These are phyloP conservation scores for Extremus antarcticus DNA, from an alignment of 495 filamentous ascomycete genomes.

Conservation along the genomic window DNA sequence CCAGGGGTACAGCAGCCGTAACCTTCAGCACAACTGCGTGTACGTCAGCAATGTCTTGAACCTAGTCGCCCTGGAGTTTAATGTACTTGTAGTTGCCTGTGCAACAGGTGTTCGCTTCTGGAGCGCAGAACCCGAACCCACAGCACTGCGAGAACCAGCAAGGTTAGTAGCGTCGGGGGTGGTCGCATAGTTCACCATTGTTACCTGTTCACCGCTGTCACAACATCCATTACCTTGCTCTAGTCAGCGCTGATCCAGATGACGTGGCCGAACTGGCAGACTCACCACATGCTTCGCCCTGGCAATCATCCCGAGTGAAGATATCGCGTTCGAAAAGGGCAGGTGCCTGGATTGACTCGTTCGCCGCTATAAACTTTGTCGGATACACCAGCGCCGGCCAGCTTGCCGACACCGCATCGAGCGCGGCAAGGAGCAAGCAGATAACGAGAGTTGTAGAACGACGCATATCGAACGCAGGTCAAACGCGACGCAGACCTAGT, in stretches of 20 bases:
- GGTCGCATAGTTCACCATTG: too few relatives aligned
- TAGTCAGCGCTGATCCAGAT: too few relatives aligned
- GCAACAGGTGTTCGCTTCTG: not conserved
- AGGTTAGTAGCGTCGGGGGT: too few relatives aligned
- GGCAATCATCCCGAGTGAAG: not conserved
- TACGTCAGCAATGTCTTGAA: not conserved
- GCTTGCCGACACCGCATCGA: not conserved
- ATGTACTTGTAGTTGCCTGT: not conserved
- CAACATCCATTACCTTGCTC: not conserved
- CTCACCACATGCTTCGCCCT: not conserved
- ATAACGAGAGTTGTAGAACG: not conserved
- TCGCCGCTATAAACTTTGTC: not conserved
- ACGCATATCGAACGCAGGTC: not conserved
- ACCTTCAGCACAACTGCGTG: not conserved
- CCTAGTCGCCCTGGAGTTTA: too few relatives aligned
- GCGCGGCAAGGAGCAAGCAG: not conserved
- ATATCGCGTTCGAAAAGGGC: not conserved
- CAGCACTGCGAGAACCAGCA: too few relatives aligned
- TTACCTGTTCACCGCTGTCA: not conserved
- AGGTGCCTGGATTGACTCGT: not conserved
- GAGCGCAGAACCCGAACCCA: not conserved
- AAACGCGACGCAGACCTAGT: not conserved
- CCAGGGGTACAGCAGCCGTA: not conserved
- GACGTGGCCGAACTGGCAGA: too few relatives aligned
- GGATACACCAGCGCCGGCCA: not conserved